Conservation (phyloP, 208 protist species). For the Wallacemonas sp. region DNA sequence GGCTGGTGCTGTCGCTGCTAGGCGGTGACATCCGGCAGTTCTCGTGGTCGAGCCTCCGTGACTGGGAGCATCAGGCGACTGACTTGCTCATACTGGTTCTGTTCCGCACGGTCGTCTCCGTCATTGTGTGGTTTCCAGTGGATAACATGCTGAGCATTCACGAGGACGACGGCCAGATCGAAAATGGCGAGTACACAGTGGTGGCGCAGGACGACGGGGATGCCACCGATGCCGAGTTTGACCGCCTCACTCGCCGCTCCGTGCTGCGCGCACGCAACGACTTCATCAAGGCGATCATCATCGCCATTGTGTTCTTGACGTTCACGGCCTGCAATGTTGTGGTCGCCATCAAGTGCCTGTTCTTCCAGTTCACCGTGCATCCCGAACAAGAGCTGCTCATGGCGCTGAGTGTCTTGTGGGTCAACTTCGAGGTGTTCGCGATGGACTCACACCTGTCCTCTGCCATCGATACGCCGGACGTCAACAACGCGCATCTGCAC, state of each 20-base stretch:
- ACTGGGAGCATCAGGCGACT: slow-evolving; percentile 17
- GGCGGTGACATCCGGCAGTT: slow-evolving; percentile 7
- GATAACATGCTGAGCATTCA: slow-evolving; percentile 1
- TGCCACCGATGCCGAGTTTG: slow-evolving; percentile 9
- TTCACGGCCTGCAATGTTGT: slow-evolving; percentile 32
- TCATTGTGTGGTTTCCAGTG: slow-evolving; percentile 12
- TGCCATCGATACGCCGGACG: slow-evolving; percentile 18
- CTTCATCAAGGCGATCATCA: slow-evolving; percentile 15
- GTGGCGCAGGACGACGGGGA: slow-evolving; percentile 12
- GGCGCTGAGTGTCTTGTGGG: slow-evolving; percentile 38
- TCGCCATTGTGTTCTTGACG: slow-evolving; percentile 26
- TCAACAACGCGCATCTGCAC: slow-evolving; percentile 33
- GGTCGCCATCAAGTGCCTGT: slow-evolving; percentile 44
- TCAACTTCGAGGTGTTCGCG: slow-evolving; percentile 43
- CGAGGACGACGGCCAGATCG: not conserved
- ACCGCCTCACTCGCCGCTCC: slow-evolving; percentile 10
- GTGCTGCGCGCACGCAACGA: slow-evolving; percentile 23
- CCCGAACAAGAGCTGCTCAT: slow-evolving; percentile 35
- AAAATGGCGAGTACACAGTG: slow-evolving; percentile 2
- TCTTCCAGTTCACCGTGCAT: slow-evolving; percentile 27
- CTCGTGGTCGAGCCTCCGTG: slow-evolving; percentile 11
- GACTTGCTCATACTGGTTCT: slow-evolving; percentile 23
- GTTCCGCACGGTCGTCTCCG: slow-evolving; percentile 17
- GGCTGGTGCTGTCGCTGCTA: slow-evolving; percentile 9
- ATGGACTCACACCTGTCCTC: slow-evolving; percentile 25